phyloP scores from a whole-genome alignment of 768 basidiomycete species.

The Amylocystis lapponica region DNA sequence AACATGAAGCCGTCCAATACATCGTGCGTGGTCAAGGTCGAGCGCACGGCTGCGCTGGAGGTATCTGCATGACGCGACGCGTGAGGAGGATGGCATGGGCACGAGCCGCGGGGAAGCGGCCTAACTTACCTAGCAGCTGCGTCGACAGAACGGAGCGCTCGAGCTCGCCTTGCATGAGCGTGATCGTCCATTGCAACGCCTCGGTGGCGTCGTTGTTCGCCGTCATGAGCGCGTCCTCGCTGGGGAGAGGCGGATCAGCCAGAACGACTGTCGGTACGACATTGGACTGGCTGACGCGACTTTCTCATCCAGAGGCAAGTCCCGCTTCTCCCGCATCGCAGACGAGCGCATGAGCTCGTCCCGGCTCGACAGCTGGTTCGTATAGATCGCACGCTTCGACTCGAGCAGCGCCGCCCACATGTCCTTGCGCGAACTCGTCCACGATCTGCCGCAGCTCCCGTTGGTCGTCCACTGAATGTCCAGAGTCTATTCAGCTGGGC shows the following conservation, averaged over 20 bases:
- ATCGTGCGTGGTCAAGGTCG: conserved; percentile 75
- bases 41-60: conserved; percentile 70
- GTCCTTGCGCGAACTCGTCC: conserved; percentile 48
- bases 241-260: conserved; percentile 21
- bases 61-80: conserved; percentile 43
- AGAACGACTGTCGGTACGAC: background rate
- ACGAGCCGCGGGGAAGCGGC: too few relatives aligned
- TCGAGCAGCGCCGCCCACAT: conserved; percentile 61
- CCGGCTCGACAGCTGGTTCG: conserved; percentile 48
- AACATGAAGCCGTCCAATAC: conserved; percentile 62
- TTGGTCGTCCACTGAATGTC: conserved; percentile 72
- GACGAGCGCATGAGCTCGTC: conserved; percentile 65
- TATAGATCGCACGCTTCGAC: conserved; percentile 72
- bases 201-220: conserved; percentile 88
- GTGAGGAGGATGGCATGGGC: background rate
- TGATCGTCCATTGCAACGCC: conserved; percentile 76
- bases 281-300: conserved; percentile 40
- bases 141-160: conserved; percentile 81
- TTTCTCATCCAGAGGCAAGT: conserved; percentile 50
- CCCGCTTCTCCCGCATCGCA: conserved; percentile 41
- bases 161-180: conserved; percentile 87
- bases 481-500: conserved; percentile 43
- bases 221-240: conserved; percentile 83
- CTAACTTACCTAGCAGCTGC: conserved; percentile 71
- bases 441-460: conserved; percentile 46